Conservation (phyloP, 192 early-diverging fungal genomes). For the Gorgonomyces haynaldii region DNA sequence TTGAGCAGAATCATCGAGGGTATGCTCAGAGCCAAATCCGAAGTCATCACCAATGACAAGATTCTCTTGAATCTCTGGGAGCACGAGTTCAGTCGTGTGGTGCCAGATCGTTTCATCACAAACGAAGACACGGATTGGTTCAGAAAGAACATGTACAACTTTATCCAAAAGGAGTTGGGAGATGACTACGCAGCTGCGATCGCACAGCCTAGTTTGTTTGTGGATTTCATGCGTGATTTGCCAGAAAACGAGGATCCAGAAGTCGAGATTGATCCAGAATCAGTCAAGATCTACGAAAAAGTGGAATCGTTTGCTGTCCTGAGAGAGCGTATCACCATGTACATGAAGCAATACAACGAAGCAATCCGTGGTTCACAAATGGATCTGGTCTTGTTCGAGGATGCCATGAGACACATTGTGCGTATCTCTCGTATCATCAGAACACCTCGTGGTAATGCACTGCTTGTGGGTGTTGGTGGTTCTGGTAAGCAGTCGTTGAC, state of each 20-base stretch:
- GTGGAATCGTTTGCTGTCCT: slow-evolving; percentile 45
- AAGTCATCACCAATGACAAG: slow-evolving; percentile 36
- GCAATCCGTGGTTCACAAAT: slow-evolving; percentile 46
- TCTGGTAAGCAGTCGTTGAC: slow-evolving; percentile 56
- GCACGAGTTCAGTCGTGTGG: slow-evolving; percentile 47
- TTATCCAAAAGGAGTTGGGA: slow-evolving; percentile 41
- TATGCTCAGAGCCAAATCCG: slow-evolving; percentile 42
- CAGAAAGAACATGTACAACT: slow-evolving; percentile 29
- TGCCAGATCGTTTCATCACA: slow-evolving; percentile 51
- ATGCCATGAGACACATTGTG: slow-evolving; percentile 58
- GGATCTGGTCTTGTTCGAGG: slow-evolving; percentile 57
- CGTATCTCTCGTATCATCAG: slow-evolving; percentile 51
- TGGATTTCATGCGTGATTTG: slow-evolving; percentile 48
- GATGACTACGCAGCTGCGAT: slow-evolving; percentile 34
- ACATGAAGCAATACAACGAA: slow-evolving; percentile 56
- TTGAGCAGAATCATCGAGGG: slow-evolving; percentile 49
- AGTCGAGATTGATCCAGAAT: slow-evolving; percentile 44
- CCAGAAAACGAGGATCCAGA: slow-evolving; percentile 53
- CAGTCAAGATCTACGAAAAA: slow-evolving; percentile 50
- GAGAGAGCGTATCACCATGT: slow-evolving; percentile 35
- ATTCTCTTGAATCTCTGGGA: slow-evolving; percentile 45
- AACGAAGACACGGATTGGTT: slow-evolving; percentile 53
- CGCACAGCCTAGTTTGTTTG: slow-evolving; percentile 35
- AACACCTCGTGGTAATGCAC: slow-evolving; percentile 45
- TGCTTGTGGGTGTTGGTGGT: slow-evolving; percentile 56